Percentiles rank a stretch among this genome's conserved stretches.
Conservation (phyloP, 2,329 filamentous ascomycete genomes). For the Pseudopyrenochaeta lycopersici region DNA sequence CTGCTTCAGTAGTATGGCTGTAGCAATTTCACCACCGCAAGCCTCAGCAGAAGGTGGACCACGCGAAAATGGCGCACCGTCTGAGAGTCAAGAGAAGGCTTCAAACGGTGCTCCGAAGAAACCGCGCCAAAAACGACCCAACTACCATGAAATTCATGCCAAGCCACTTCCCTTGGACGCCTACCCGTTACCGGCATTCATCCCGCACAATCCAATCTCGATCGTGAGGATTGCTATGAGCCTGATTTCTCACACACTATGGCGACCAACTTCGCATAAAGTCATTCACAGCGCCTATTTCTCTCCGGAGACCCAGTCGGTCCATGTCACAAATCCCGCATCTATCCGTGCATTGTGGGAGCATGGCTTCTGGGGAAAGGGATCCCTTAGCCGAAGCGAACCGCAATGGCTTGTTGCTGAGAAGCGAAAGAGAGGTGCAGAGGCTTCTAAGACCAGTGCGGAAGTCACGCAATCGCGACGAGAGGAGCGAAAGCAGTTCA, state of each 20-base stretch:
- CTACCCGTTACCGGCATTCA: constrained; percentile 85
- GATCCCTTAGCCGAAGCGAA: constrained; percentile 90
- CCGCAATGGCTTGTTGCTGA: constrained; percentile 91
- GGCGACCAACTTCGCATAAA: constrained; percentile 70
- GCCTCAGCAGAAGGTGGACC: constrained; percentile 10
- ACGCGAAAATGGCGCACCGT: constrained; percentile 11
- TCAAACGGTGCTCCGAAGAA: constrained; percentile 30
- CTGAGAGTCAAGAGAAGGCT: constrained; percentile 19
- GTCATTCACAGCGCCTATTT: constrained; percentile 77
- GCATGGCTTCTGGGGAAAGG: constrained; percentile 97
- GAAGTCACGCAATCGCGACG: constrained; percentile 79
- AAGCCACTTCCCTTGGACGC: constrained; percentile 82
- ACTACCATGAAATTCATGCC: constrained; percentile 79
- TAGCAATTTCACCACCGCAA: constrained; percentile 11
- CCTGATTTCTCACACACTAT: constrained; percentile 77
- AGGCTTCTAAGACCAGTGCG: constrained; percentile 77
- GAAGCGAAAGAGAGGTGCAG: constrained; percentile 73
- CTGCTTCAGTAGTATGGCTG: constrained; percentile 21
- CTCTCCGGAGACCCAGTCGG: constrained; percentile 80
- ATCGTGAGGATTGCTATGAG: constrained; percentile 80
- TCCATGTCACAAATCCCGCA: constrained; percentile 81
- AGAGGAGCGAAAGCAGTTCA: constrained; percentile 82
- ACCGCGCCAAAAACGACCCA: constrained; percentile 55
- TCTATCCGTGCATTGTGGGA: constrained; percentile 89
- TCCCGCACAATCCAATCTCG: constrained; percentile 92